Base-by-base conservation (phyloP, 2,329 filamentous ascomycete genomes). In the Cladosporium sphaerospermum region DNA sequence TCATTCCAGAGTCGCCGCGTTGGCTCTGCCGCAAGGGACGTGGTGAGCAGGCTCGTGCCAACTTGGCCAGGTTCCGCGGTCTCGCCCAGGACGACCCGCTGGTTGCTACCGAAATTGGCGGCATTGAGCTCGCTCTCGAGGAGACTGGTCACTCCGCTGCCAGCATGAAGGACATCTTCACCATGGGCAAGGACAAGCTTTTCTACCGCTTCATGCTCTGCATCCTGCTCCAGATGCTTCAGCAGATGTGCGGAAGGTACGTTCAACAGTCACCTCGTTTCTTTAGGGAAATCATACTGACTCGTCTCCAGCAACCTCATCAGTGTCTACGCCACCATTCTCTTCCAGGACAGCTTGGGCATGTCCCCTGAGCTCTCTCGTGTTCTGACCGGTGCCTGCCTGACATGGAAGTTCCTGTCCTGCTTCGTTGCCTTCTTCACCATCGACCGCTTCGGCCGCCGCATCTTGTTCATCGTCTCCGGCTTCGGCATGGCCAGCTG, bases 361-460 rank as follows among this genome's bases (percentile, higher is more conserved):
- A 60, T 75, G 55, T 62, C 61, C 51, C 61, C 61, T 11, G 68
- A 73, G 45, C 61, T 64, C 1, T 68, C 73, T 11, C 67, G 69
- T n/a, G 64, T 75, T 45, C 68, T 78, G 6, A 70, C 74, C 7
- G 74, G 68, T 3, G 76, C 74, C 28, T 77, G 77, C 10, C 66
- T 81, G 32, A 81, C 79, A 4, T 82, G 59, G 59, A 80, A 81
- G 61, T 79, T 79, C 60, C 59, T 79, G 16, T 76, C 74, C 32
- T 76, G 73, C 14, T 74, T 78, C 62, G 64, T 78, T 36, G 71
- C 75, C 40, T 71, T 71, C 58, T 69, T 71, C 61, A 71, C 69
- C 56, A 69, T 73, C 55, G 71, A 74, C 58, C 44, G 68, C 47
- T 68, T 67, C 45, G 70, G 71, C 16, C 64, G 71, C 45, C 62